These are phyloP conservation scores for Carex littledalei DNA, from an alignment of 176 grass and related monocot genomes.

Conservation along the genomic window DNA sequence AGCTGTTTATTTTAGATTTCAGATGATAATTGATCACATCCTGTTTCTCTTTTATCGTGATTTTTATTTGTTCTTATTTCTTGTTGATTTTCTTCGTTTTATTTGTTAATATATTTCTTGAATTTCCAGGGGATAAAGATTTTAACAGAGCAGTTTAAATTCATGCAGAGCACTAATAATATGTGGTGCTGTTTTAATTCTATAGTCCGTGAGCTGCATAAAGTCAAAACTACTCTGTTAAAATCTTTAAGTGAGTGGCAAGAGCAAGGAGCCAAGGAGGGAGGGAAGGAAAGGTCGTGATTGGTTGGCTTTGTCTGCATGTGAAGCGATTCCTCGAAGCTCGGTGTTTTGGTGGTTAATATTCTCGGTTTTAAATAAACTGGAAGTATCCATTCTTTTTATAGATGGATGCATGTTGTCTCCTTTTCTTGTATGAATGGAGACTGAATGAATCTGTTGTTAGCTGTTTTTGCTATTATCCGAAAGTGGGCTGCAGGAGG, in stretches of 20 bases:
- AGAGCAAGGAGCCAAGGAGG: too few relatives aligned
- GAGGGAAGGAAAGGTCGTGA: slow-evolving; percentile 16
- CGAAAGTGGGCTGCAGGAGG: not conserved
- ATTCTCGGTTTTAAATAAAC: not conserved
- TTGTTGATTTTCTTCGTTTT: not conserved
- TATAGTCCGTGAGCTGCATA: too few relatives aligned
- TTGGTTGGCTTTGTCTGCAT: slow-evolving; percentile 17
- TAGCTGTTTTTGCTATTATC: not conserved
- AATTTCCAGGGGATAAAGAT: not conserved
- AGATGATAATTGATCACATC: not conserved
- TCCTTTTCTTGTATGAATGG: not conserved
- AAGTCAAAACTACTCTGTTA: too few relatives aligned
- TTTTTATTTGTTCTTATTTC: slow-evolving; percentile 6
- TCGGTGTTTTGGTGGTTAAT: not conserved
- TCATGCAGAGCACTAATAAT: too few relatives aligned
- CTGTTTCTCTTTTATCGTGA: not conserved
- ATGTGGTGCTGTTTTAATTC: too few relatives aligned
- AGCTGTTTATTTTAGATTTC: not conserved
- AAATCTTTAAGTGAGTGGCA: too few relatives aligned
- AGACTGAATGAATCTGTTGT: not conserved
- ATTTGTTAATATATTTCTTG: not conserved
- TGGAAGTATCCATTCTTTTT: not conserved
- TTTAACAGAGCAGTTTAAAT: too few relatives aligned
- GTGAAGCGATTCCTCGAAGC: not conserved
- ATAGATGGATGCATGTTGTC: not conserved